Percentiles rank a stretch among this genome's conserved stretches.
Conservation (phyloP, 768 basidiomycete genomes). For the Boletus sp. region DNA sequence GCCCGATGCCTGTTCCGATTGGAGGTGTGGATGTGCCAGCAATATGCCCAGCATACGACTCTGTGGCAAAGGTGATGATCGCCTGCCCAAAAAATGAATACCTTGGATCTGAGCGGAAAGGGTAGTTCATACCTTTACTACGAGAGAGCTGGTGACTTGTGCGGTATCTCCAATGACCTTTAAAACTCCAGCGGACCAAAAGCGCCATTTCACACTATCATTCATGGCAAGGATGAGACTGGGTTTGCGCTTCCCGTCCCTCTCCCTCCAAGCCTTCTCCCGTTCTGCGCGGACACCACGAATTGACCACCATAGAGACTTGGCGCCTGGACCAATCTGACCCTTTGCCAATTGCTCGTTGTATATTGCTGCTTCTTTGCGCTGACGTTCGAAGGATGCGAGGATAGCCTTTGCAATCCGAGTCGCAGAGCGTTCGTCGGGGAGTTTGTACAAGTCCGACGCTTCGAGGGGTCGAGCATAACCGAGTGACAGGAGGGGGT, state of each 20-base stretch:
- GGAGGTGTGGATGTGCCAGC: slow-evolving; percentile 37
- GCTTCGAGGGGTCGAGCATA: slow-evolving; percentile 80
- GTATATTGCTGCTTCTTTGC: slow-evolving; percentile 58
- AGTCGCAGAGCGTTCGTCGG: slow-evolving; percentile 55
- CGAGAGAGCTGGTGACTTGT: slow-evolving; percentile 69
- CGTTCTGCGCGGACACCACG: slow-evolving; percentile 44
- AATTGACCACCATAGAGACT: slow-evolving; percentile 57
- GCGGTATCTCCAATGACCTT: slow-evolving; percentile 66
- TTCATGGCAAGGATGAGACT: slow-evolving; percentile 71
- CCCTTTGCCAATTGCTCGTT: slow-evolving; percentile 68
- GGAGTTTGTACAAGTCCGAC: slow-evolving; percentile 77
- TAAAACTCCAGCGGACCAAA: slow-evolving; percentile 66
- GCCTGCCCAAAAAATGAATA: slow-evolving; percentile 36
- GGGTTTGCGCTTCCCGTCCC: slow-evolving; percentile 56
- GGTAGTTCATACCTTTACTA: slow-evolving; percentile 64
- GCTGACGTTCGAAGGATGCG: slow-evolving; percentile 58
- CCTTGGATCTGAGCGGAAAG: background rate
- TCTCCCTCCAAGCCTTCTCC: slow-evolving; percentile 63
- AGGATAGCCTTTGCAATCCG: slow-evolving; percentile 61
- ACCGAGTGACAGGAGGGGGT: slow-evolving; percentile 65
- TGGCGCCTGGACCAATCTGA: slow-evolving; percentile 54
- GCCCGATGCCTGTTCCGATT: slow-evolving; percentile 65
- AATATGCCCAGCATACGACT: slow-evolving; percentile 53
- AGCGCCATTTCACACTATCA: slow-evolving; percentile 73
- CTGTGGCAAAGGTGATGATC: slow-evolving; percentile 65